phyloP scores from a whole-genome alignment of 2,329 filamentous ascomycete genomes.

The Setomelanomma holmii region DNA sequence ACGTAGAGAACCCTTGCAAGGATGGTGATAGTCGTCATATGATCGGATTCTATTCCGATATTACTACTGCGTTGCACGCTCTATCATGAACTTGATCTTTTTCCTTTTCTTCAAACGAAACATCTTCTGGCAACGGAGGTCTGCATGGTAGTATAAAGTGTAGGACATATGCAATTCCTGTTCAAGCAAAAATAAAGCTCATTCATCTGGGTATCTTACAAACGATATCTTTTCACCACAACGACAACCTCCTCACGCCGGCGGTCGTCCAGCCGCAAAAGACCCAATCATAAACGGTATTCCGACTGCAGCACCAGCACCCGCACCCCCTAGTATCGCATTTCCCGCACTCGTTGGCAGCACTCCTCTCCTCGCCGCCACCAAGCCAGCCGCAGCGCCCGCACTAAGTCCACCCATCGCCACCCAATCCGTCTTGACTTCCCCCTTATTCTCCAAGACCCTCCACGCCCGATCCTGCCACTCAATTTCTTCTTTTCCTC shows the following conservation, averaged over 20 bases:
- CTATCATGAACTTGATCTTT: no score
- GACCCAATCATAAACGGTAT: background rate
- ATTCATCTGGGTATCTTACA: background rate
- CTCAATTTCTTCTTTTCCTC: constrained; percentile 64
- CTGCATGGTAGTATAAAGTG: no score
- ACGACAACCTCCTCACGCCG: background rate
- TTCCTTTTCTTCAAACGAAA: no score
- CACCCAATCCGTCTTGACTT: constrained; percentile 66
- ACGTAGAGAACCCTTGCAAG: no score
- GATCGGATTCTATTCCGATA: no score
- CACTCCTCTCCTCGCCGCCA: constrained; percentile 38
- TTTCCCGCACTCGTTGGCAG: constrained; percentile 42
- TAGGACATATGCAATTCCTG: no score
- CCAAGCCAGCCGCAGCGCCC: constrained; percentile 41
- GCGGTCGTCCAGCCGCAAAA: background rate
- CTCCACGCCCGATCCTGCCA: constrained; percentile 71
- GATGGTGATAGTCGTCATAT: no score
- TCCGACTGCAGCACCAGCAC: constrained; percentile 54
- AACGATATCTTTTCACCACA: background rate
- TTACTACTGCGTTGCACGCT: no score
- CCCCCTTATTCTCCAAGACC: constrained; percentile 61
- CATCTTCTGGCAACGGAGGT: no score
- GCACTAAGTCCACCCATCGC: constrained; percentile 55
- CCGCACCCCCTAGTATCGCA: constrained; percentile 54
- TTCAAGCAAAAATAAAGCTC: background rate